phyloP scores from a whole-genome alignment of 805 yeast genomes.

The Metschnikowia bowlesiae region DNA sequence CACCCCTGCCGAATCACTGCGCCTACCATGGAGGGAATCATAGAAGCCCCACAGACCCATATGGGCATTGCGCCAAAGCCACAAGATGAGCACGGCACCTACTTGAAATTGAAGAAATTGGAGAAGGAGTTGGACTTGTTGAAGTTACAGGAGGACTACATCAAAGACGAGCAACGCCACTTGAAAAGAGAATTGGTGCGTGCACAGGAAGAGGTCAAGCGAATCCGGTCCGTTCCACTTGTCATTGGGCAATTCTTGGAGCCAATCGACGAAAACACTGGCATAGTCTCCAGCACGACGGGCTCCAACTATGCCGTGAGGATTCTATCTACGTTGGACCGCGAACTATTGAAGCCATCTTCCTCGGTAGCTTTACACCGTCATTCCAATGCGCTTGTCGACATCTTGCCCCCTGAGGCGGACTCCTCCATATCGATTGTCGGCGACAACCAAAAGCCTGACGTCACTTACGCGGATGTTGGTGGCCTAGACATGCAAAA shows the following conservation, averaged over 20 bases:
- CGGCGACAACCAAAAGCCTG: slow-evolving; percentile 90
- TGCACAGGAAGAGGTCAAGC: slow-evolving; percentile 97
- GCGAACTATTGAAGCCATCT: slow-evolving; percentile 91
- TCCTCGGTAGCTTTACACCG: slow-evolving; percentile 97
- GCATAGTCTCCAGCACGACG: slow-evolving; percentile 95
- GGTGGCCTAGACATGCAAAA: slow-evolving; percentile 99
- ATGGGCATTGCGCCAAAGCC: slow-evolving; percentile 1
- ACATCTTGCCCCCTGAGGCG: slow-evolving; percentile 97
- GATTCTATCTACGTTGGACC: slow-evolving; percentile 87
- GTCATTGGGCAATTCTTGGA: slow-evolving; percentile 98
- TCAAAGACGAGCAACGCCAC: slow-evolving; percentile 97
- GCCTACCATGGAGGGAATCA: slow-evolving; percentile 7
- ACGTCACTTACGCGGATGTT: slow-evolving; percentile 92
- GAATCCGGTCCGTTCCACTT: slow-evolving; percentile 94
- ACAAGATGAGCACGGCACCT: slow-evolving; percentile 58
- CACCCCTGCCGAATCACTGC: background rate
- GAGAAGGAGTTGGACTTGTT: slow-evolving; percentile 87
- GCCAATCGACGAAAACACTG: slow-evolving; percentile 94
- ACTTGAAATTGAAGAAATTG: slow-evolving; percentile 77
- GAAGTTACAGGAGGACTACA: slow-evolving; percentile 88
- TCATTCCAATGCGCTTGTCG: slow-evolving; percentile 96
- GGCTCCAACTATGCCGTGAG: slow-evolving; percentile 97
- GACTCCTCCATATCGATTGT: slow-evolving; percentile 94
- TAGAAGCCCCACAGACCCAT: slow-evolving; percentile 26
- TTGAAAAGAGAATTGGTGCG: slow-evolving; percentile 88